Conservation (phyloP, 805 yeast genomes). For the Kurtzmaniella fragi region DNA sequence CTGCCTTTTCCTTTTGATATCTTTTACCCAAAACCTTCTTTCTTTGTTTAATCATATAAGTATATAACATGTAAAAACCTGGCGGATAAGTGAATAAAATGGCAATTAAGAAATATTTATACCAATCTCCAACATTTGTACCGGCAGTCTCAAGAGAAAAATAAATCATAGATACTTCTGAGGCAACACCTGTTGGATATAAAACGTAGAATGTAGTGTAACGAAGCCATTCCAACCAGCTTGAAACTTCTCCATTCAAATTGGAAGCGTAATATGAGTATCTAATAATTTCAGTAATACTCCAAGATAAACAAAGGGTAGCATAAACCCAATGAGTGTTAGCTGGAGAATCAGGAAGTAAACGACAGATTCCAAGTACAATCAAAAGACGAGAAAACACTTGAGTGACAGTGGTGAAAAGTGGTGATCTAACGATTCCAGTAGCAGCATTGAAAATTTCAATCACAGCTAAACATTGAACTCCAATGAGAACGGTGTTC, state of each 20-base stretch:
- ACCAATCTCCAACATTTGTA: constrained; percentile 41
- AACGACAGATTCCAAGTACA: constrained; percentile 74
- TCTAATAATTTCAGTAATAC: constrained; percentile 88
- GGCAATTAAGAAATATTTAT: constrained; percentile 50
- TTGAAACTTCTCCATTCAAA: constrained; percentile 51
- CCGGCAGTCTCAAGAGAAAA: constrained; percentile 70
- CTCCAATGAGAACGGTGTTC: constrained; percentile 49
- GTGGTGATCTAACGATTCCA: constrained; percentile 83
- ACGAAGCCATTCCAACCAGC: constrained; percentile 61
- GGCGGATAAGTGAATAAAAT: constrained; percentile 72
- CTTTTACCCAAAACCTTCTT: constrained; percentile 58
- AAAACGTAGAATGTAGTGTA: constrained; percentile 78
- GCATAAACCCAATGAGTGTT: constrained; percentile 54
- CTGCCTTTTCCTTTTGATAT: constrained; percentile 8
- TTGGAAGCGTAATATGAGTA: constrained; percentile 82
- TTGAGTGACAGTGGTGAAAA: constrained; percentile 80
- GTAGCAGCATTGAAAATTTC: constrained; percentile 74
- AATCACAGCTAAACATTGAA: constrained; percentile 75
- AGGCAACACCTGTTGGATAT: constrained; percentile 89
- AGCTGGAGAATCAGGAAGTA: constrained; percentile 72
- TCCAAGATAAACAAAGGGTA: constrained; percentile 78
- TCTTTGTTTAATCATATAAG: constrained; percentile 88
- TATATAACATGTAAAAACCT: constrained; percentile 77
- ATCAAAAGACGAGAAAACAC: constrained; percentile 80
- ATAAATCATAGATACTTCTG: constrained; percentile 70